These are phyloP conservation scores for Coemansia sp. DNA, from an alignment of 192 early-diverging fungal species.

Conservation along the genomic window DNA sequence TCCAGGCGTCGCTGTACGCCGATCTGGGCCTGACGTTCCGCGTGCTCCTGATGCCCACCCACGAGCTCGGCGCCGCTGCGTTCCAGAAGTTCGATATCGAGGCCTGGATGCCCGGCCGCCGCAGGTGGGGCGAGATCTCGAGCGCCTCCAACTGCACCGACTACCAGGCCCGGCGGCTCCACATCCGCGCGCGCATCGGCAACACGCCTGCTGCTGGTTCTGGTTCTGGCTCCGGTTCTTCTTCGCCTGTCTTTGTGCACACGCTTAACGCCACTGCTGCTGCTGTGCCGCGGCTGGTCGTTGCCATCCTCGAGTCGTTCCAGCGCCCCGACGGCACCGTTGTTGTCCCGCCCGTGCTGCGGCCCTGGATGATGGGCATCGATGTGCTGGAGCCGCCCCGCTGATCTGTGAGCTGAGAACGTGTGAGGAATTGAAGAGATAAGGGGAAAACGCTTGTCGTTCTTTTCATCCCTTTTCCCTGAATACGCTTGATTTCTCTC, in stretches of 20 bases:
- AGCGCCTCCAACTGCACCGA: conserved; percentile 93
- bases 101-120: conserved; percentile 94
- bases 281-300: conserved; percentile 85
- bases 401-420: too few species aligned
- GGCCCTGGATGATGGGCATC: conserved; percentile 69
- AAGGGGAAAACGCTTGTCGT: too few species aligned
- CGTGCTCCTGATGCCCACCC: conserved; percentile 88
- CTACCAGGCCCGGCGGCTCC: conserved; percentile 84
- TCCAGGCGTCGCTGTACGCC: conserved; percentile 74
- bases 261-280: conserved; percentile 92
- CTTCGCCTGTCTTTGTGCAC: conserved; percentile 66
- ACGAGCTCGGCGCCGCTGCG: conserved; percentile 89
- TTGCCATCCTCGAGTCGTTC: conserved; percentile 80
- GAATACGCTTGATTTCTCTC: too few species aligned
- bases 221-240: neutral
- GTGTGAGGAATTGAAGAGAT: too few species aligned
- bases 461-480: too few species aligned
- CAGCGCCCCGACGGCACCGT: conserved; percentile 73
- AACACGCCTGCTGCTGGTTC: neutral
- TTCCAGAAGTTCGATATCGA: conserved; percentile 93
- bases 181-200: conserved; percentile 57
- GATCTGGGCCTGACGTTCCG: conserved; percentile 77
- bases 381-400: conserved; percentile 17
- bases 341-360: conserved; percentile 65
- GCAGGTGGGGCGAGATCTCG: conserved; percentile 70